Percentiles rank a stretch among this genome's conserved stretches.
These are phyloP conservation scores for Fusarium pseudoanthophilum DNA, from an alignment of 2,329 filamentous ascomycete genomes.

Conservation along the genomic window DNA sequence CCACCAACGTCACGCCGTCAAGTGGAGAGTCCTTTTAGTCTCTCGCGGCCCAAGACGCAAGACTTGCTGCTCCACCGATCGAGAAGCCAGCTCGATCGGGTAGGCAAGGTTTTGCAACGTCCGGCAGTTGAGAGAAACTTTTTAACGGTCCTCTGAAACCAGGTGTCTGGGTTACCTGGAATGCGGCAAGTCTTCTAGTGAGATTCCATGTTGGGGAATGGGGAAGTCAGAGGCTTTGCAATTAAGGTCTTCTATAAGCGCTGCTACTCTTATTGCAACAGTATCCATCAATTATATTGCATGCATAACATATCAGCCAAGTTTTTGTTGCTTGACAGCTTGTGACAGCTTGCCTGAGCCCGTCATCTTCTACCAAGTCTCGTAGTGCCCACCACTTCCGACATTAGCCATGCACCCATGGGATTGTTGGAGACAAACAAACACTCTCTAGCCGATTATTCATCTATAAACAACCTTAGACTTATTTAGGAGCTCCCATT, in stretches of 20 bases:
- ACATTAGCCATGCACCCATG: neutral
- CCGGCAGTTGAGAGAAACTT: constrained; percentile 2
- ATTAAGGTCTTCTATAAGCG: neutral
- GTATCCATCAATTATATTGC: neutral
- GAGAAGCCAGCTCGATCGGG: neutral
- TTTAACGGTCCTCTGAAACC: constrained; percentile 8
- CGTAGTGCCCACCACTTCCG: neutral
- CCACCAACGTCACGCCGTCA: constrained; percentile 8
- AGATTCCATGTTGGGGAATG: neutral
- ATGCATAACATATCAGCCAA: neutral
- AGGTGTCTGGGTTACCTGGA: neutral
- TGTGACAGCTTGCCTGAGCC: neutral
- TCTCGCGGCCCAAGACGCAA: neutral
- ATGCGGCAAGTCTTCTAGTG: constrained; percentile 19
- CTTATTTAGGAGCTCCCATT: too few relatives aligned
- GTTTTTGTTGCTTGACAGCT: neutral
- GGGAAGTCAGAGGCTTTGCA: neutral
- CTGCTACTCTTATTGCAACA: neutral
- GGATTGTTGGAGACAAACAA: neutral
- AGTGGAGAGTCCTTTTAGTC: neutral
- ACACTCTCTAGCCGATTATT: neutral
- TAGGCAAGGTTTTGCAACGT: constrained; percentile 1
- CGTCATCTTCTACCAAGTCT: neutral
- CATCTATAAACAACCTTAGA: neutral
- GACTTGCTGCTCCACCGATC: neutral